A percentile compares a stretch with the other conserved stretches of the same genome.
Conservation (phyloP, 768 basidiomycete genomes). For the Suillus discolor region DNA sequence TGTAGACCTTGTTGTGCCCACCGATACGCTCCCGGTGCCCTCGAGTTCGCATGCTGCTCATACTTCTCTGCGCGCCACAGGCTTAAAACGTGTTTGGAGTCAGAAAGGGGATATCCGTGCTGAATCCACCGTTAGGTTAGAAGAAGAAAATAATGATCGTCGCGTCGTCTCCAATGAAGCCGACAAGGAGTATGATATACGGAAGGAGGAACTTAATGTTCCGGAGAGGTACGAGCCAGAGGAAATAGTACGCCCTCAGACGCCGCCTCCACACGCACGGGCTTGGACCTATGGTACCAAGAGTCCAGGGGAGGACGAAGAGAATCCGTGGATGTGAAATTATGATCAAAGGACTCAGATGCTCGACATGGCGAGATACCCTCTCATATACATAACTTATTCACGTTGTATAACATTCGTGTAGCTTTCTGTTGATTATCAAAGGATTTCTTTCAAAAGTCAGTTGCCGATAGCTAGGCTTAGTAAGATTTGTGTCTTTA, state of each 20-base stretch:
- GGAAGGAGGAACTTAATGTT: not conserved
- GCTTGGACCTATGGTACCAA: constrained; percentile 12
- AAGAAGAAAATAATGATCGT: constrained; percentile 1
- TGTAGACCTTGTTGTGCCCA: constrained; percentile 77
- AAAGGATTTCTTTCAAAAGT: not conserved
- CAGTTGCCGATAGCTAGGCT: not conserved
- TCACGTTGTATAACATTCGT: constrained; percentile 3
- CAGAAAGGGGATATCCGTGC: not conserved
- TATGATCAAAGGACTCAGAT: not conserved
- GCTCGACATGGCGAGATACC: not conserved
- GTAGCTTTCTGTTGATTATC: not conserved
- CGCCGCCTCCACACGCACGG: constrained; percentile 22
- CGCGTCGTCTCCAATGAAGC: constrained; percentile 10
- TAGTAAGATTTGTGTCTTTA: not conserved
- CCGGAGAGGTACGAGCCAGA: constrained; percentile 9
- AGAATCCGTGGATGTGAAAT: constrained; percentile 30
- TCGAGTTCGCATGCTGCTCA: constrained; percentile 16
- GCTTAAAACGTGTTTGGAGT: constrained; percentile 31
- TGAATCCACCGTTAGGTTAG: too few relatives aligned
- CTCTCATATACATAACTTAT: constrained; percentile 4
- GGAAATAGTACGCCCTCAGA: constrained; percentile 18
- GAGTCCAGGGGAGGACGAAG: constrained; percentile 20
- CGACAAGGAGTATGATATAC: constrained; percentile 7
- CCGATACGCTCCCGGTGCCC: constrained; percentile 20
- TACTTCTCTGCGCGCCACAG: constrained; percentile 21